A percentile compares a stretch with the other conserved stretches of the same genome.
These are phyloP conservation scores for Phytophthora niederhauseri DNA, from an alignment of 352 stramenopile genomes.

Conservation along the genomic window DNA sequence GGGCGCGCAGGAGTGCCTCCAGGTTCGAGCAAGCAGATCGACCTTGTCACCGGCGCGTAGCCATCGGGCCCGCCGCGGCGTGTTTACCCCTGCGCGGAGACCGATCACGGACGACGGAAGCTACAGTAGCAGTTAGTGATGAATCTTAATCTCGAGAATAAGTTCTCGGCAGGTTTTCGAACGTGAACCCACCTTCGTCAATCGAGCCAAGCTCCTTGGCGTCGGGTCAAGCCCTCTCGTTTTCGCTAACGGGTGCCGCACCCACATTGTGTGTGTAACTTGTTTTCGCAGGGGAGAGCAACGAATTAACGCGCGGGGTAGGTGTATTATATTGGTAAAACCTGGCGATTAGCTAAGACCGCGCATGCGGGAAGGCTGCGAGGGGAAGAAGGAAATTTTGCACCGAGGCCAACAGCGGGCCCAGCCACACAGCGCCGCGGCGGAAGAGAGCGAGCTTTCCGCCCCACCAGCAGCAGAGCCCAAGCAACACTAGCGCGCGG, in stretches of 20 bases:
- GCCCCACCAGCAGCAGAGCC: constrained; percentile 12
- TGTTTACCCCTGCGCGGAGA: not conserved
- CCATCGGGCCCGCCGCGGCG: not conserved
- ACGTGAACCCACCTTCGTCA: constrained; percentile 28
- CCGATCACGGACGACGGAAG: not conserved
- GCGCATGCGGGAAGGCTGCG: constrained; percentile 22
- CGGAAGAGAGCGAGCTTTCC: constrained; percentile 26
- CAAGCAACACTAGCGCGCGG: constrained; percentile 8
- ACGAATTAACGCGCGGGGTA: constrained; percentile 14
- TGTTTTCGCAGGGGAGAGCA: not conserved
- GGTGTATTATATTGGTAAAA: constrained; percentile 31
- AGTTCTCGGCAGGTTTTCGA: constrained; percentile 14
- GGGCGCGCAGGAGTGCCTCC: constrained; percentile 1
- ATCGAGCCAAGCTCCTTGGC: not conserved
- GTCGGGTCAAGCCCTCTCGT: not conserved
- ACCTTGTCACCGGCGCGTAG: not conserved
- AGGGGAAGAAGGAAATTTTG: constrained; percentile 29
- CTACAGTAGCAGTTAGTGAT: not conserved
- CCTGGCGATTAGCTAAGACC: constrained; percentile 21
- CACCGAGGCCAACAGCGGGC: constrained; percentile 10
- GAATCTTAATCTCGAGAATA: constrained; percentile 7
- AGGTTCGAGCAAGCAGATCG: constrained; percentile 11
- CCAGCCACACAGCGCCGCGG: constrained; percentile 22
- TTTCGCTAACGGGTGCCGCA: not conserved
- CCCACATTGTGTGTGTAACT: not conserved